A percentile compares a stretch with the other conserved stretches of the same genome.
phyloP scores from a whole-genome alignment of 306 rosid genomes.

The Trifolium subterraneum region DNA sequence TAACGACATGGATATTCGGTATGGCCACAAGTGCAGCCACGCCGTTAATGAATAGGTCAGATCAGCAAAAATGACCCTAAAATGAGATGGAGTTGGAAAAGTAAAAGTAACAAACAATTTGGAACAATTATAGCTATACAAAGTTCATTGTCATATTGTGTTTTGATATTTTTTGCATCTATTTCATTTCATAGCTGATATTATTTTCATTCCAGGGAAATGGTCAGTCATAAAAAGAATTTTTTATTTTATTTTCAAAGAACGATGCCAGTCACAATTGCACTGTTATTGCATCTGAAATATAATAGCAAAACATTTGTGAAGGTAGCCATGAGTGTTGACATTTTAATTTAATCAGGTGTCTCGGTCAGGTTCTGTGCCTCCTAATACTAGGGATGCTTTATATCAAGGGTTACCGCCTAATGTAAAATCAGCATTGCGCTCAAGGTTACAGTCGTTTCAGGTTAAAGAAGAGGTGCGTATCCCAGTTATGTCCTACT shows the following conservation, averaged over 20 bases:
- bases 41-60: too few species aligned
- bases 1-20: too few species aligned
- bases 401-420: slow-evolving; percentile 97
- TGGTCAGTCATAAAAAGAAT: not conserved
- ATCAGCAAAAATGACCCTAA: too few species aligned
- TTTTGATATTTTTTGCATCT: slow-evolving; percentile 19
- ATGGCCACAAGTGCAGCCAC: too few species aligned
- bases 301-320: not conserved
- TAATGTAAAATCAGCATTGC: slow-evolving; percentile 80
- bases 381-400: slow-evolving; percentile 94
- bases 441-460: slow-evolving; percentile 76
- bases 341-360: slow-evolving; percentile 64
- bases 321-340: slow-evolving; percentile 38
- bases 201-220: slow-evolving; percentile 6
- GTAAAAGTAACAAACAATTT: not conserved
- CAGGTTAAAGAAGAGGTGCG: slow-evolving; percentile 92
- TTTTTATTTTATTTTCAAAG: slow-evolving; percentile 6
- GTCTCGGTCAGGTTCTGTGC: slow-evolving; percentile 94
- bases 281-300: slow-evolving; percentile 23
- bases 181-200: not conserved
- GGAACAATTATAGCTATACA: slow-evolving; percentile 5
- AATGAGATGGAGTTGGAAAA: too few species aligned
- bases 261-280: slow-evolving; percentile 11
- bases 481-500: slow-evolving; percentile 16
- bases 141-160: not conserved